Conservation (phyloP, 371 early-diverging fungal species). For the Mucor plumbeus region DNA sequence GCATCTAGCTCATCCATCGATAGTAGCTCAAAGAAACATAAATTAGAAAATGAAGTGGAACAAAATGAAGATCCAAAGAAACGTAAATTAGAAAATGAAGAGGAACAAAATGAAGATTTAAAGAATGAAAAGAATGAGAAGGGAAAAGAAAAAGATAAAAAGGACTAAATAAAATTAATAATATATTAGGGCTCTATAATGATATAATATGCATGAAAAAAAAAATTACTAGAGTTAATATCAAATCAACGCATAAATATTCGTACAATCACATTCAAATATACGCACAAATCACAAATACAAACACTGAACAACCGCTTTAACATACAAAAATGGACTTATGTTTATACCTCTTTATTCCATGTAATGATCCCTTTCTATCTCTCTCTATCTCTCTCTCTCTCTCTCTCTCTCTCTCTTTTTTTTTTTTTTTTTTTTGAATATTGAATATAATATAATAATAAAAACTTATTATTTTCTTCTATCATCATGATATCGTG, state of each 20-base stretch:
- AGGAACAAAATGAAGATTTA: neutral
- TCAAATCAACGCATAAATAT: no score
- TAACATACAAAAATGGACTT: neutral
- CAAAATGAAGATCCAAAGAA: neutral
- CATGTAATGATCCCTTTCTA: no score
- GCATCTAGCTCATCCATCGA: neutral
- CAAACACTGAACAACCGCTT: neutral
- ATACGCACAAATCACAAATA: neutral
- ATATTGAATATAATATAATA: neutral
- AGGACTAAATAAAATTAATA: slow-evolving; percentile 5
- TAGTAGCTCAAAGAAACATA: neutral
- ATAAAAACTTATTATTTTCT: slow-evolving; percentile 1
- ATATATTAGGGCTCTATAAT: neutral
- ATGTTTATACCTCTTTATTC: neutral
- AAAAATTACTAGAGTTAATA: no score
- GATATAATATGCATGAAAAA: neutral
- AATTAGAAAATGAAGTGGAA: neutral
- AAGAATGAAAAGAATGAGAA: neutral
- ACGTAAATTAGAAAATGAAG: neutral
- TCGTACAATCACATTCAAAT: neutral
- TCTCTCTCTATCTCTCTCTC: neutral
- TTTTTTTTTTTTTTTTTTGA: neutral
- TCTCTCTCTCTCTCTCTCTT: neutral
- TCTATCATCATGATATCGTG: no score
- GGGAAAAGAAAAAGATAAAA: slow-evolving; percentile 35